These are phyloP conservation scores for Neobulgaria alba DNA, from an alignment of 2,329 filamentous ascomycete species.

Conservation along the genomic window DNA sequence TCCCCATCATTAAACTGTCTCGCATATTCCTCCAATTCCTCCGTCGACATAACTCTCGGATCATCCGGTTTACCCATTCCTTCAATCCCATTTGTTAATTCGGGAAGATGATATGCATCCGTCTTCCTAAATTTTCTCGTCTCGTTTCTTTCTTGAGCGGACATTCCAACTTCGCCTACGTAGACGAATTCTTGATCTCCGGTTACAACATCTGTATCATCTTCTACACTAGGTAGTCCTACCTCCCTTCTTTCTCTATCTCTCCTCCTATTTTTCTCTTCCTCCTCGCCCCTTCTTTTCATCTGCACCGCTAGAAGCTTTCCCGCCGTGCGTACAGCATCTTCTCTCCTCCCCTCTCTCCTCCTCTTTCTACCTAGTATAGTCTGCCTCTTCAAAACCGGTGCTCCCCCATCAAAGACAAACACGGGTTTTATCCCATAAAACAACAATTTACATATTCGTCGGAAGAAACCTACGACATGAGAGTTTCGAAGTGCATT, in stretches of 20 bases:
- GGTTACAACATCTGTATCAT: conserved; percentile 51
- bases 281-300: conserved; percentile 81
- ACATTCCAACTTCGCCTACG: conserved; percentile 81
- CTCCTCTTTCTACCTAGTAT: conserved; percentile 70
- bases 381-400: conserved; percentile 82
- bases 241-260: conserved; percentile 31
- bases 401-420: conserved; percentile 94
- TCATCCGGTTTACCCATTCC: conserved; percentile 87
- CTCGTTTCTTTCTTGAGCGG: conserved; percentile 62
- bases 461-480: conserved; percentile 93
- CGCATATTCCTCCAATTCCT: conserved; percentile 90
- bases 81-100: conserved; percentile 67
- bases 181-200: conserved; percentile 71
- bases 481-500: conserved; percentile 95
- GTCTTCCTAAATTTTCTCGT: conserved; percentile 79
- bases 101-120: conserved; percentile 91
- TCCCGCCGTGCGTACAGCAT: conserved; percentile 84
- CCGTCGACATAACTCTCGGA: conserved; percentile 90
- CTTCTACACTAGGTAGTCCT: conserved; percentile 29
- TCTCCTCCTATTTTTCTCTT: conserved; percentile 54
- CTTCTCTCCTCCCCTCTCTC: conserved; percentile 81
- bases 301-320: conserved; percentile 91
- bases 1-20: conserved; percentile 86
- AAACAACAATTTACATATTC: conserved; percentile 96
- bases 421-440: conserved; percentile 95